Conservation (phyloP, 1,284 basidiomycete genomes). For the Peniophora sp. region DNA sequence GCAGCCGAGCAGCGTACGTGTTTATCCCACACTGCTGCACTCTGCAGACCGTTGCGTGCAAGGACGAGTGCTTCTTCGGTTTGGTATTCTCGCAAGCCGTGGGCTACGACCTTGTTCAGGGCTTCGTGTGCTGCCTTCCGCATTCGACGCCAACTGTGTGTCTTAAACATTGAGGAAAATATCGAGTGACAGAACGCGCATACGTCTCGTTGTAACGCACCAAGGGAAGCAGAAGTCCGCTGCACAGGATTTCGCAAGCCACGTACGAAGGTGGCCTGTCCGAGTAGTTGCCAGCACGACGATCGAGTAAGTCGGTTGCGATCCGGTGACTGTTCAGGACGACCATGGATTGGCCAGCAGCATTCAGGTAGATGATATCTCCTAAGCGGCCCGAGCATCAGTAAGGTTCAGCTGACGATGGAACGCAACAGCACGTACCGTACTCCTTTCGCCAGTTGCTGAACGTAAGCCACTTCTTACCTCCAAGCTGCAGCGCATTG, state of each 20-base stretch:
- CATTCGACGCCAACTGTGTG: conserved; percentile 10
- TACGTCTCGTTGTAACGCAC: conserved; percentile 7
- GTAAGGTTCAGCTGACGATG: not conserved
- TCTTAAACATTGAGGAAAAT: not conserved
- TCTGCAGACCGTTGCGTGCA: conserved; percentile 1
- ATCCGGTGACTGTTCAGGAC: conserved; percentile 13
- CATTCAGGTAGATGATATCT: conserved; percentile 15
- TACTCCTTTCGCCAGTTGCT: conserved; percentile 14
- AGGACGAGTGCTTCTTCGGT: conserved; percentile 9
- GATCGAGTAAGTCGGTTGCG: conserved; percentile 16
- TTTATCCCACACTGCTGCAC: not conserved
- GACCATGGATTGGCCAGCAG: conserved; percentile 11
- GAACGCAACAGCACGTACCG: conserved; percentile 9
- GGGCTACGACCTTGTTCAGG: conserved; percentile 8
- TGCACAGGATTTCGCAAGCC: conserved; percentile 3
- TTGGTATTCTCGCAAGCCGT: conserved; percentile 6
- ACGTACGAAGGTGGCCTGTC: conserved; percentile 15
- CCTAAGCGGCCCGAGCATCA: conserved; percentile 8
- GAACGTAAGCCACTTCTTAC: conserved; percentile 12
- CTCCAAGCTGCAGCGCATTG: conserved; percentile 14
- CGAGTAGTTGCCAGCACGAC: conserved; percentile 15
- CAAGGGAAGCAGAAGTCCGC: conserved; percentile 6
- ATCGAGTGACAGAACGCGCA: not conserved
- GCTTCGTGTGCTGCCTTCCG: conserved; percentile 12
- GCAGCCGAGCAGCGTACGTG: too few relatives aligned